phyloP scores from a whole-genome alignment of 352 stramenopile genomes.

The Plasmopara halstedii region DNA sequence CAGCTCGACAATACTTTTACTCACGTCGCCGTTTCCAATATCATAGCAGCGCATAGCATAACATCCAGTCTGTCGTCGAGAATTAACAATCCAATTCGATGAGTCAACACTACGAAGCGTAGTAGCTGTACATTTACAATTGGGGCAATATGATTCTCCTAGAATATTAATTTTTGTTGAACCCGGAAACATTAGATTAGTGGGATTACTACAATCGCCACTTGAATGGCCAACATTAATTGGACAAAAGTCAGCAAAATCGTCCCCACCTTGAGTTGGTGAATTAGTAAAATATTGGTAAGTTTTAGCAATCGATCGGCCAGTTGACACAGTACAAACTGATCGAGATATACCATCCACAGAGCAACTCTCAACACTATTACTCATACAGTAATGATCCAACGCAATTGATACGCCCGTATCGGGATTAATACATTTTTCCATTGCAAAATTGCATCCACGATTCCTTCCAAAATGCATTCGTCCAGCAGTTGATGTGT shows the following conservation, averaged over 20 bases:
- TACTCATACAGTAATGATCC: slow-evolving; percentile 64
- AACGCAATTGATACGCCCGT: slow-evolving; percentile 32
- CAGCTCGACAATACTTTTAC: slow-evolving; percentile 32
- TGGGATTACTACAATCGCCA: slow-evolving; percentile 54
- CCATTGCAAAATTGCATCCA: slow-evolving; percentile 56
- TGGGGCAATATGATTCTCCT: slow-evolving; percentile 65
- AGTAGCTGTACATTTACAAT: slow-evolving; percentile 64
- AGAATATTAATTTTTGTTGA: slow-evolving; percentile 65
- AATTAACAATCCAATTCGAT: slow-evolving; percentile 45
- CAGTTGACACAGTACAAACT: slow-evolving; percentile 44
- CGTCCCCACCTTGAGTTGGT: slow-evolving; percentile 36
- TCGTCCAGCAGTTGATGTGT: slow-evolving; percentile 34
- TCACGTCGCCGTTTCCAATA: slow-evolving; percentile 7
- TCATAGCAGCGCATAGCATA: slow-evolving; percentile 61
- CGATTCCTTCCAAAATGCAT: slow-evolving; percentile 61
- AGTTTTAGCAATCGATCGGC: slow-evolving; percentile 30
- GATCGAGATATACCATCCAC: slow-evolving; percentile 65
- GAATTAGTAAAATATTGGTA: slow-evolving; percentile 62
- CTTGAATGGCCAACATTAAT: slow-evolving; percentile 62
- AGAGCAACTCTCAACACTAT: slow-evolving; percentile 55
- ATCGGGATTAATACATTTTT: slow-evolving; percentile 56
- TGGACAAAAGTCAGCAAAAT: slow-evolving; percentile 72
- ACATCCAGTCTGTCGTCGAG: slow-evolving; percentile 58
- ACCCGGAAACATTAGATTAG: slow-evolving; percentile 39
- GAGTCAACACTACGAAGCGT: slow-evolving; percentile 57